Conservation (phyloP, 1,284 basidiomycete genomes). For the Inonotus obliquus region DNA sequence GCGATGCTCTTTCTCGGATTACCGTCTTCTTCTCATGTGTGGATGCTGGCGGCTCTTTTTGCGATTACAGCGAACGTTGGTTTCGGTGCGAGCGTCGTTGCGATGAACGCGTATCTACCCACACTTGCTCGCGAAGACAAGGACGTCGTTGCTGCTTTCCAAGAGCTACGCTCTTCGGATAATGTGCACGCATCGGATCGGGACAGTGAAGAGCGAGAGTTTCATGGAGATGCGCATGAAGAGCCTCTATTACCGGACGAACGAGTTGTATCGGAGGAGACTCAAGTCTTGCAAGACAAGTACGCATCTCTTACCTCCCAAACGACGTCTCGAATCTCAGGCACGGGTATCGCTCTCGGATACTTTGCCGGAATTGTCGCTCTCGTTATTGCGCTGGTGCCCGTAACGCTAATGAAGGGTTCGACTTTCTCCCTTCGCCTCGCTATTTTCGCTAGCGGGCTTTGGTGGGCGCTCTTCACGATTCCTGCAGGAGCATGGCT, state of each 20-base stretch:
- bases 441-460: slow-evolving; percentile 74
- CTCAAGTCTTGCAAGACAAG: slow-evolving; percentile 19
- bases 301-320: slow-evolving; percentile 58
- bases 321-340: slow-evolving; percentile 75
- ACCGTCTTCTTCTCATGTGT: slow-evolving; percentile 62
- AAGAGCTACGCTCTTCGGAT: slow-evolving; percentile 28
- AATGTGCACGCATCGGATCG: slow-evolving; percentile 1
- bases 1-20: slow-evolving; percentile 70
- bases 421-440: slow-evolving; percentile 72
- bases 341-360: slow-evolving; percentile 78
- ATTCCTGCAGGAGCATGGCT: slow-evolving; percentile 73
- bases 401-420: slow-evolving; percentile 61
- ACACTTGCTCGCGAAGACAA: slow-evolving; percentile 62
- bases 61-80: slow-evolving; percentile 74
- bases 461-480: slow-evolving; percentile 83
- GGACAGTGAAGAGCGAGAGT: slow-evolving; percentile 21
- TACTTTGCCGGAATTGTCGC: slow-evolving; percentile 74
- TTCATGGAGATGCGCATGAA: slow-evolving; percentile 17
- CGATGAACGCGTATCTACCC: slow-evolving; percentile 87
- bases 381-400: slow-evolving; percentile 66
- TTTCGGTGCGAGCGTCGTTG: slow-evolving; percentile 81
- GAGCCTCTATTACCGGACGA: slow-evolving; percentile 19
- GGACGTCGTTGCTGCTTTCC: slow-evolving; percentile 47
- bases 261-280: slow-evolving; percentile 8
- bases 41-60: slow-evolving; percentile 59